A percentile compares a stretch with the other conserved stretches of the same genome.
Evolutionary conservation across 106 monocot species (phyloP).

Genomic region (Agapanthus africanus): DNA sequence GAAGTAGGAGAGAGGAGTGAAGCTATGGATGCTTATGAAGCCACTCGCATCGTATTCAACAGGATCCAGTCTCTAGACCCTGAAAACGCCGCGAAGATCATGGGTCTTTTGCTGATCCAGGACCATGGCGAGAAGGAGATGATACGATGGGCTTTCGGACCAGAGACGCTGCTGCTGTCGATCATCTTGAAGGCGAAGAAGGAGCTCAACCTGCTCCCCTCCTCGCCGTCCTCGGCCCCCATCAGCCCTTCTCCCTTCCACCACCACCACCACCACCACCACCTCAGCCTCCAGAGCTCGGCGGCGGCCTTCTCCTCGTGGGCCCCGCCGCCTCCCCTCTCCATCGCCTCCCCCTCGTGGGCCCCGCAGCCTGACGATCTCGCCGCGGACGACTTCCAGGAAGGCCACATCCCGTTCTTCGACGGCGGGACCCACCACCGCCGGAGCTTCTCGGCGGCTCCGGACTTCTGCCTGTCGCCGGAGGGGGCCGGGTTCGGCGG

Average conservation of each 20-base stretch:
- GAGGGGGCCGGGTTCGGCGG: conserved; percentile 51
- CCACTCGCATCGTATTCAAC: conserved; percentile 82
- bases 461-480: conserved; percentile 12
- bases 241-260: not conserved
- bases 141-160: conserved; percentile 95
- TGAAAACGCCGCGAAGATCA: conserved; percentile 92
- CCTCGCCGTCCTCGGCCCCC: conserved; percentile 1
- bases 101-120: conserved; percentile 82
- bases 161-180: conserved; percentile 73
- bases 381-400: not conserved
- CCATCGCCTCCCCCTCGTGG: conserved; percentile 19
- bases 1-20: no score
- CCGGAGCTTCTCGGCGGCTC: conserved; percentile 27
- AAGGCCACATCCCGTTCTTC: conserved; percentile 12
- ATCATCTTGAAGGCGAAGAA: conserved; percentile 65
- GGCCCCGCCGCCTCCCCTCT: conserved; percentile 6
- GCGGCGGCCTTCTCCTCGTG: not conserved
- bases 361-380: conserved; percentile 10
- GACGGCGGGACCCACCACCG: conserved; percentile 29
- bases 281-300: no score
- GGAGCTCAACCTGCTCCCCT: conserved; percentile 54
- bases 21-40: conserved; percentile 90
- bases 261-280: no score
- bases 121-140: conserved; percentile 99
- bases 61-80: conserved; percentile 88